These are phyloP conservation scores for Calonectria pteridis DNA, from an alignment of 2,329 filamentous ascomycete genomes.

Conservation along the genomic window DNA sequence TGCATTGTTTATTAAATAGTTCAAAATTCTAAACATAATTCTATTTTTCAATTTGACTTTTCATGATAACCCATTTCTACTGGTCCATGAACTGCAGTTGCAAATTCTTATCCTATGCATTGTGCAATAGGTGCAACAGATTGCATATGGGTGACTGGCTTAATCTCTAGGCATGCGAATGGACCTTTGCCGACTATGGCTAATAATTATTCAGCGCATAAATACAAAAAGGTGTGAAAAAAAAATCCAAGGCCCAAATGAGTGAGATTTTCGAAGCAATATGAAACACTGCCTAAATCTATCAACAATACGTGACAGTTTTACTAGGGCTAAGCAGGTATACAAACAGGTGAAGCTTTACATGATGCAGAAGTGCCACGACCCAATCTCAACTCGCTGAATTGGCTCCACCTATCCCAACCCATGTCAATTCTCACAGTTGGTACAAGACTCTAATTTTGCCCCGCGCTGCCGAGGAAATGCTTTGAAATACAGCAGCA, in stretches of 20 bases:
- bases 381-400: neutral
- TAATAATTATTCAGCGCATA: too few relatives aligned
- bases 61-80: neutral
- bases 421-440: neutral
- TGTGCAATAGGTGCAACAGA: too few relatives aligned
- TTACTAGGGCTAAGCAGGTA: too few relatives aligned
- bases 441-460: neutral
- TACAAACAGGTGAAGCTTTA: neutral
- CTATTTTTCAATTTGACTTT: neutral
- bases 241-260: too few relatives aligned
- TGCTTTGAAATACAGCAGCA: neutral
- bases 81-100: fast-evolving
- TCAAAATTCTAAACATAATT: neutral
- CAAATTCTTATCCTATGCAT: neutral
- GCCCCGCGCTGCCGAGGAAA: neutral
- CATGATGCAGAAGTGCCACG: neutral
- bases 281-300: too few relatives aligned
- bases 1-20: neutral
- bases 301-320: too few relatives aligned
- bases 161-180: too few relatives aligned
- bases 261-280: too few relatives aligned
- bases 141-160: too few relatives aligned
- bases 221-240: too few relatives aligned
- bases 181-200: too few relatives aligned
- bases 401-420: neutral